These are phyloP conservation scores for Fusarium domesticum DNA, from an alignment of 2,329 filamentous ascomycete species.

Conservation along the genomic window DNA sequence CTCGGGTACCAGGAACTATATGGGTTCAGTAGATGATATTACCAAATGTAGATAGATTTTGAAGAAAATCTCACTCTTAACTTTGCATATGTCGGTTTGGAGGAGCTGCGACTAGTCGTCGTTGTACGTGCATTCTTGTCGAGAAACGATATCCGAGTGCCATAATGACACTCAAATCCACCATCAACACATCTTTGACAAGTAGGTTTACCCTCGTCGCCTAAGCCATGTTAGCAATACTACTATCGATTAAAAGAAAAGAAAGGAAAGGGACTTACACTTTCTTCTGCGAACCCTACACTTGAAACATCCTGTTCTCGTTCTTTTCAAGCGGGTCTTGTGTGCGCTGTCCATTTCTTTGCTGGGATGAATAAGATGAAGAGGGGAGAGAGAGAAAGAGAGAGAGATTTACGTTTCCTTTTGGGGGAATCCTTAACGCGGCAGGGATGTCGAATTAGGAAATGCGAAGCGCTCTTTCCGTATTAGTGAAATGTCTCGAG, in stretches of 20 bases:
- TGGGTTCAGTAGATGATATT: neutral
- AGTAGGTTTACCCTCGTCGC: slow-evolving; percentile 49
- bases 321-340: slow-evolving; percentile 30
- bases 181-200: slow-evolving; percentile 48
- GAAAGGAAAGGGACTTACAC: slow-evolving; percentile 34
- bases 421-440: neutral
- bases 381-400: too few species aligned
- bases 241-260: neutral
- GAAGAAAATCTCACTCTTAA: slow-evolving; percentile 23
- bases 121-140: slow-evolving; percentile 46
- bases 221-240: slow-evolving; percentile 26
- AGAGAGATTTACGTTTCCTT: too few species aligned
- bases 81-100: slow-evolving; percentile 23
- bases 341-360: slow-evolving; percentile 17
- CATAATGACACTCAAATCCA: slow-evolving; percentile 48
- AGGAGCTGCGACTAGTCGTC: slow-evolving; percentile 19
- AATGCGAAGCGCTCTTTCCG: neutral
- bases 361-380: too few species aligned
- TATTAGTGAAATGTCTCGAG: neutral
- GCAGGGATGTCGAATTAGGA: neutral
- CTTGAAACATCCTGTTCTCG: slow-evolving; percentile 46
- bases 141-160: slow-evolving; percentile 45
- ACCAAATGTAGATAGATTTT: neutral
- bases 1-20: slow-evolving; percentile 23
- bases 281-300: slow-evolving; percentile 48